Base-by-base conservation (phyloP, 73 alveolate genomes). In the Effrenium voratum region DNA sequence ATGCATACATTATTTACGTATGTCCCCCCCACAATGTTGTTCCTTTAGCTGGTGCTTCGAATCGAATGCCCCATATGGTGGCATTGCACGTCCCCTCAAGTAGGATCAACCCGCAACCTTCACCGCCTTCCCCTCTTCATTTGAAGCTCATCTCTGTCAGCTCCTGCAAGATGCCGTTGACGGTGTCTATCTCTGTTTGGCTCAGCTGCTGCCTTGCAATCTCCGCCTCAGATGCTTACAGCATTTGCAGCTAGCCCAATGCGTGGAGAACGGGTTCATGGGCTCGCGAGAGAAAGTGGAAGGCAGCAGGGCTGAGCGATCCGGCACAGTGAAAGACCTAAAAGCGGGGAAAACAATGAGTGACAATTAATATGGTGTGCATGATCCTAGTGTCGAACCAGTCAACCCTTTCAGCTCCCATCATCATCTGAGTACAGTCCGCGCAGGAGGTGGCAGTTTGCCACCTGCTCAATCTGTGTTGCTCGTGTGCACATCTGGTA, bases 121-220 rank as follows among this genome's bases (percentile, higher is more conserved):
- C 40, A 32, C 77, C 12, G 28, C 22, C 77, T n/a, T n/a, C n/a
- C n/a, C n/a, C n/a, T n/a, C n/a, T n/a, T n/a, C n/a, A n/a, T n/a
- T n/a, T n/a, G n/a, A n/a, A n/a, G n/a, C n/a, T n/a, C n/a, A n/a
- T n/a, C n/a, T n/a, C n/a, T n/a, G n/a, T n/a, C n/a, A n/a, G 3
- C 47, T 59, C 94, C 60, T 60, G 32, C 34, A 87, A 55, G 34
- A 87, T 76, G 1, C 81, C 95, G 84, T 87, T 43, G 95, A 87
- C 44, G 52, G 16, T n/a, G 38, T 30, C 26, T 45, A 87, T 30
- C 57, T 87, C 72, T 12, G 30, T 34, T 40, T 66, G 45, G 12
- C 22, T 87, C 72, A 87, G 72, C 95, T 87, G 85, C 95, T 87
- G 95, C 28, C 95, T 50, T 43, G 95, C 95, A 34, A 87, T 19